These are phyloP conservation scores for Thelonectria rubi DNA, from an alignment of 2,329 filamentous ascomycete genomes.

Conservation along the genomic window DNA sequence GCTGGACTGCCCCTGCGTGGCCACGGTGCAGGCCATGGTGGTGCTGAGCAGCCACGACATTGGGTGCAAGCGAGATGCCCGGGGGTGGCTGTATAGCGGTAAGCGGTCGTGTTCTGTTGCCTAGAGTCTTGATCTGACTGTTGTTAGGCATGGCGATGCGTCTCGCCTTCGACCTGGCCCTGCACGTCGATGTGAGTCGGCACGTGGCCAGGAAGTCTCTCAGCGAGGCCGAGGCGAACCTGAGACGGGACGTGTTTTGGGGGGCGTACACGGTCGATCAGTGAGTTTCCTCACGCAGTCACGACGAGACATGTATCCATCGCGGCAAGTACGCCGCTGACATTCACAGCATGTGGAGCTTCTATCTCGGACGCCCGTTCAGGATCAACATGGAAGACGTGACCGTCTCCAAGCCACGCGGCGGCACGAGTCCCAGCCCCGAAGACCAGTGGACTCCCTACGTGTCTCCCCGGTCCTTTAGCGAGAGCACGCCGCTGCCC, in stretches of 20 bases:
- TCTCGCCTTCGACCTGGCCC: constrained; percentile 39
- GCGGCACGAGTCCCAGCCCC: constrained; percentile 8
- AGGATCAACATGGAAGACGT: constrained; percentile 41
- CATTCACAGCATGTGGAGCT: constrained; percentile 36
- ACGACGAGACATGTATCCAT: no score
- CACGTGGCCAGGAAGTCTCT: constrained; percentile 39
- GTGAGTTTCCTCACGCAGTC: constrained; percentile 24
- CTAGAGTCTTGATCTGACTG: constrained; percentile 27
- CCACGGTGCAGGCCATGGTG: constrained; percentile 41
- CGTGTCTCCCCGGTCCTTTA: constrained; percentile 23
- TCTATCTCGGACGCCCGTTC: constrained; percentile 40
- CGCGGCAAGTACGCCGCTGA: not conserved
- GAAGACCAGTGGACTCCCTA: constrained; percentile 29
- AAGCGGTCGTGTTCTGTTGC: not conserved
- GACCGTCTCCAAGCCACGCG: constrained; percentile 36
- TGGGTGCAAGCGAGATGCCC: constrained; percentile 39
- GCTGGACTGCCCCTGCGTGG: constrained; percentile 39
- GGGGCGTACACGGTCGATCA: constrained; percentile 44
- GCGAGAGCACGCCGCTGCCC: constrained; percentile 16
- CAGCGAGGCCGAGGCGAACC: constrained; percentile 37
- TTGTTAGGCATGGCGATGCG: constrained; percentile 43
- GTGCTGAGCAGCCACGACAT: constrained; percentile 41
- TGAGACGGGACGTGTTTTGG: constrained; percentile 45
- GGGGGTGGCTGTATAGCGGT: constrained; percentile 43
- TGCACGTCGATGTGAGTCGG: constrained; percentile 40